Conservation (phyloP, 2,329 filamentous ascomycete species). For the Sphaerulina vaccinii region DNA sequence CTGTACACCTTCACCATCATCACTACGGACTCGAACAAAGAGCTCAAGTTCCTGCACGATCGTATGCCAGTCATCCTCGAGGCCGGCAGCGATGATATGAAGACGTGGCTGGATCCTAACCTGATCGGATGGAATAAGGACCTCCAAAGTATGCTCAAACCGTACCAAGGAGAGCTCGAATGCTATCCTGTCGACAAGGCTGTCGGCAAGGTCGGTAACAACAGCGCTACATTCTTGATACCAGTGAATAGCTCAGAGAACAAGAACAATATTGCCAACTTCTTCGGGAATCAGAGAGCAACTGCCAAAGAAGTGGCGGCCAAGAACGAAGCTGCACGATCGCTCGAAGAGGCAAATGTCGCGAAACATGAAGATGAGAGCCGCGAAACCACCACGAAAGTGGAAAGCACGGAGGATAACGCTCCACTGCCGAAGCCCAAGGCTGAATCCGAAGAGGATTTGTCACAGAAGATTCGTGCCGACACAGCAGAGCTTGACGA, state of each 20-base stretch:
- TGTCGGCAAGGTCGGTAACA: constrained; percentile 91
- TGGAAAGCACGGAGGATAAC: constrained; percentile 52
- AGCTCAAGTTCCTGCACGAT: constrained; percentile 83
- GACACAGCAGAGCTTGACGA: constrained; percentile 42
- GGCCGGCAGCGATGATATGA: constrained; percentile 67
- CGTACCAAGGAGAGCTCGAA: constrained; percentile 75
- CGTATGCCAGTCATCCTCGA: constrained; percentile 94
- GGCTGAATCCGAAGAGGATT: constrained; percentile 25
- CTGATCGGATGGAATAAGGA: constrained; percentile 72
- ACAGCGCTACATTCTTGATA: constrained; percentile 78
- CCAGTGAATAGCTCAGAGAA: constrained; percentile 83
- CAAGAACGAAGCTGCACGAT: constrained; percentile 35
- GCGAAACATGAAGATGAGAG: constrained; percentile 43
- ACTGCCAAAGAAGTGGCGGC: constrained; percentile 37
- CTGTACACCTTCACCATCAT: constrained; percentile 90
- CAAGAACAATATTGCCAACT: constrained; percentile 90
- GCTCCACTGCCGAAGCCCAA: constrained; percentile 49
- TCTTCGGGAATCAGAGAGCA: constrained; percentile 66
- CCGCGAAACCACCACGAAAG: constrained; percentile 44
- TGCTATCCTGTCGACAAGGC: constrained; percentile 84
- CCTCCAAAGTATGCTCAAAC: constrained; percentile 74
- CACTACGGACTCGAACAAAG: constrained; percentile 80
- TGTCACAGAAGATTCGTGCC: constrained; percentile 45
- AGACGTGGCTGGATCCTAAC: constrained; percentile 74
- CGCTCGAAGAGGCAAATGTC: constrained; percentile 35